Conservation (phyloP, 2,329 filamentous ascomycete species). For the Alternaria sp. region DNA sequence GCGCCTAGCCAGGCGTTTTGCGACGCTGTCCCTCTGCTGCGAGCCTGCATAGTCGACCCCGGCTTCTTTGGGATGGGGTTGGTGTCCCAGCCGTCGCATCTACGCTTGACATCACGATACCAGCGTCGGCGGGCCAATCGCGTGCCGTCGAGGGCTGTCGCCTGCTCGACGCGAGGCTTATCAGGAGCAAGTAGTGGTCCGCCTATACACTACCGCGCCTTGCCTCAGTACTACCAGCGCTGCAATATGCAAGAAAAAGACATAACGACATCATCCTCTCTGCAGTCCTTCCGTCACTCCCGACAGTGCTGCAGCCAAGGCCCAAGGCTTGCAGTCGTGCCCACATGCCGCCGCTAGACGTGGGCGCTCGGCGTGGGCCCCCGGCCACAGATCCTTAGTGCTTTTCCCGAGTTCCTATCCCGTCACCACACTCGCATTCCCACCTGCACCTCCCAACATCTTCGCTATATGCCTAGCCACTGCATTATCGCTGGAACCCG, state of each 20-base stretch:
- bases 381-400: constrained; percentile 13
- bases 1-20: constrained; percentile 22
- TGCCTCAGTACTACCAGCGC: background rate
- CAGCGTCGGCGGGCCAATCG: background rate
- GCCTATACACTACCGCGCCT: background rate
- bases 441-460: background rate
- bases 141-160: background rate
- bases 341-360: constrained; percentile 20
- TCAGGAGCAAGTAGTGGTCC: background rate
- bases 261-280: constrained; percentile 9
- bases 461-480: background rate
- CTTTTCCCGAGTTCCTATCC: constrained; percentile 6
- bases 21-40: constrained; percentile 25
- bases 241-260: background rate
- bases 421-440: background rate
- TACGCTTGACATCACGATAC: constrained; percentile 38
- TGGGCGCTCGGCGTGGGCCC: constrained; percentile 7
- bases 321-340: constrained; percentile 11
- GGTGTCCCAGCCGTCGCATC: constrained; percentile 26
- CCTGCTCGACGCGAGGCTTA: background rate
- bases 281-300: constrained; percentile 13
- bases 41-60: constrained; percentile 33
- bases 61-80: constrained; percentile 27
- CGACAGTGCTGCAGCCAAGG: constrained; percentile 18
- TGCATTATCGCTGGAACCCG: background rate